Evolutionary conservation across 768 basidiomycete genomes (phyloP).

Genomic region (Dentipellis sp.): DNA sequence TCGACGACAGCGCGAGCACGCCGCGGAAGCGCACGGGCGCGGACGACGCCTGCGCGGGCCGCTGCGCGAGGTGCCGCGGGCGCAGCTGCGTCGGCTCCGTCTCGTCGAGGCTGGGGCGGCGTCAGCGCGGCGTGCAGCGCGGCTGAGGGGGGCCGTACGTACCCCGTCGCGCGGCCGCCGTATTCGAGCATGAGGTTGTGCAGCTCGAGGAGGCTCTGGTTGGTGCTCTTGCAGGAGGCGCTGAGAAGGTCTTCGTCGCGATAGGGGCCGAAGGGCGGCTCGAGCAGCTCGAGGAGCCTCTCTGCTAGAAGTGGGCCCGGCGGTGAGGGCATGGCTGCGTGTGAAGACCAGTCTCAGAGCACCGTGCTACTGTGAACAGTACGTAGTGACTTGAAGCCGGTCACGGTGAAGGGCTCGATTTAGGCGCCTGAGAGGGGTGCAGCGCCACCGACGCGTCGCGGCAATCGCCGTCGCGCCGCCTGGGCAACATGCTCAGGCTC

Average conservation of each 20-base stretch:
- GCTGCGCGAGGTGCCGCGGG: conserved; percentile 4
- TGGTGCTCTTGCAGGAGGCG: conserved; percentile 8
- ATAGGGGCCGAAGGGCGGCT: conserved; percentile 25
- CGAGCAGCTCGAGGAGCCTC: conserved; percentile 6
- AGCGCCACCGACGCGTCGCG: no score
- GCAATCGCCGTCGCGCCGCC: no score
- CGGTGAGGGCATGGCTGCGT: no score
- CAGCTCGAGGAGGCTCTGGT: conserved; percentile 1
- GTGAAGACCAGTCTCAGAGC: no score
- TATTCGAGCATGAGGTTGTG: conserved; percentile 4
- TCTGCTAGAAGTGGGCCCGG: no score
- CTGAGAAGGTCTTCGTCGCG: conserved; percentile 21
- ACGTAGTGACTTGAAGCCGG: no score
- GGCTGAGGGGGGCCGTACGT: background rate
- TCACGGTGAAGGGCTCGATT: no score
- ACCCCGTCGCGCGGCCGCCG: conserved; percentile 6
- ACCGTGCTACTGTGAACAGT: no score
- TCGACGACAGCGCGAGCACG: conserved; percentile 32
- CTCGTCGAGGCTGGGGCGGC: background rate
- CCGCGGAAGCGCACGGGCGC: conserved; percentile 39
- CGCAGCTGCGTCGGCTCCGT: background rate
- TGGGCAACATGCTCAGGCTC: no score
- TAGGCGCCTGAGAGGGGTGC: no score
- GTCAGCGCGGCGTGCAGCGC: conserved; percentile 21
- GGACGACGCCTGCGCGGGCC: background rate